Base-by-base conservation (phyloP, 352 stramenopile species). In the Thalassiosira livingstoniorum region DNA sequence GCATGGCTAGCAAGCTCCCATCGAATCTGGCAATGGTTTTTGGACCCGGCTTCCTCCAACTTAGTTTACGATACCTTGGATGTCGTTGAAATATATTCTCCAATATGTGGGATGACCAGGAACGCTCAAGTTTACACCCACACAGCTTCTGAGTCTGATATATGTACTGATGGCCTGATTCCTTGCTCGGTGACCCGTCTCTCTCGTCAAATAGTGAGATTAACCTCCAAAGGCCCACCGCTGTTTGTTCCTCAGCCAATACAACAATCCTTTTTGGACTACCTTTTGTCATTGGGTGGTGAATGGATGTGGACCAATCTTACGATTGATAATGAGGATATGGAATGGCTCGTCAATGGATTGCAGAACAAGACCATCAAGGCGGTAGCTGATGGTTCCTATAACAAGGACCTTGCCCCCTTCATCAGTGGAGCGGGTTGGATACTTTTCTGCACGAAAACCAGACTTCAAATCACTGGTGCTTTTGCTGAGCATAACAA, bases 351-450 rank as follows among this genome's bases (percentile, higher is more conserved):
- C 15, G 54, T 68, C n/a, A 27, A 55, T 2, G 55, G 35, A 1
- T n/a, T 77, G 1, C 29, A 34, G 4, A 67, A 77, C 18, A 35
- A 35, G 1, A 69, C 68, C 11, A 55, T 23, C 0, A 58, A 68
- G 1, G 61, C 29, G 68, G 68, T 77, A 1, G 68, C 68, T 21
- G 54, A 77, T 47, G 68, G 68, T 31, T 69, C 68, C 1, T 77
- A 69, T 37, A 67, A 61, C 18, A 3, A 47, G 2, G n/a, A 57
- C 11, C 5, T 69, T 1, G 21, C 37, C 2, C 54, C 54, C 0
- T 10, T 35, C 51, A 27, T 69, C 42, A 60, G 53, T 37, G 68
- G 68, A 13, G 68, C 68, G 0, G 68, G 68, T 13, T 77, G 68
- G 68, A 31, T 77, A 0, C 11, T 61, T 15, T 69, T 60, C 32